Evolutionary conservation across 192 early-diverging fungal genomes (phyloP).

Genomic region (Rhizophlyctis rosea): DNA sequence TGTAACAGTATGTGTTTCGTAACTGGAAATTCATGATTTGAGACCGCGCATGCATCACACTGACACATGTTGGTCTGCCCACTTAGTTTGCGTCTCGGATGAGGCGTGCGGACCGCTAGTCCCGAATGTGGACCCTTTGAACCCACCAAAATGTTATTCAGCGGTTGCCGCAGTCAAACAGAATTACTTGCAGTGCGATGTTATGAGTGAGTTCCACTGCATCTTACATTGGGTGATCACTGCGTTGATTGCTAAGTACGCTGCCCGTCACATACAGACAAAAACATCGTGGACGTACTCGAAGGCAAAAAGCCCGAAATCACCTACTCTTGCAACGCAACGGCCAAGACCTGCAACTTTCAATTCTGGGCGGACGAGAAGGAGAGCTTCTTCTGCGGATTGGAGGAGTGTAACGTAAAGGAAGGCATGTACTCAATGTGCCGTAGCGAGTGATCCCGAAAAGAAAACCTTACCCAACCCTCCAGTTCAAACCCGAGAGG

Average conservation of each 20-base stretch:
- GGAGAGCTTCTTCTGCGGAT: conserved; percentile 89
- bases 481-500: conserved; percentile 25
- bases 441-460: not conserved
- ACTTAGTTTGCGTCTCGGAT: conserved; percentile 36
- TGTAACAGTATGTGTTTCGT: conserved; percentile 69
- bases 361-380: conserved; percentile 76
- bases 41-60: not conserved
- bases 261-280: conserved; percentile 14
- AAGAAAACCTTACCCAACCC: not conserved
- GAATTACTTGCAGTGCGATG: conserved; percentile 40
- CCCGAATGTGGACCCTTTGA: conserved; percentile 8
- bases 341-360: conserved; percentile 25
- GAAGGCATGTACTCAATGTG: conserved; percentile 39
- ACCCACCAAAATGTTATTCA: conserved; percentile 32
- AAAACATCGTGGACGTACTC: conserved; percentile 28
- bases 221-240: not conserved
- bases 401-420: conserved; percentile 69
- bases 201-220: conserved; percentile 30
- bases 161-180: conserved; percentile 25
- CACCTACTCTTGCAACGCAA: conserved; percentile 29
- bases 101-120: conserved; percentile 27
- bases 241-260: not conserved
- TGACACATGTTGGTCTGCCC: not conserved
- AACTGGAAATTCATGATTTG: not conserved
- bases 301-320: conserved; percentile 30